Percentiles rank a stretch among this genome's conserved stretches.
These are phyloP conservation scores for Lipomyces mesembrius DNA, from an alignment of 805 yeast species.

Conservation along the genomic window DNA sequence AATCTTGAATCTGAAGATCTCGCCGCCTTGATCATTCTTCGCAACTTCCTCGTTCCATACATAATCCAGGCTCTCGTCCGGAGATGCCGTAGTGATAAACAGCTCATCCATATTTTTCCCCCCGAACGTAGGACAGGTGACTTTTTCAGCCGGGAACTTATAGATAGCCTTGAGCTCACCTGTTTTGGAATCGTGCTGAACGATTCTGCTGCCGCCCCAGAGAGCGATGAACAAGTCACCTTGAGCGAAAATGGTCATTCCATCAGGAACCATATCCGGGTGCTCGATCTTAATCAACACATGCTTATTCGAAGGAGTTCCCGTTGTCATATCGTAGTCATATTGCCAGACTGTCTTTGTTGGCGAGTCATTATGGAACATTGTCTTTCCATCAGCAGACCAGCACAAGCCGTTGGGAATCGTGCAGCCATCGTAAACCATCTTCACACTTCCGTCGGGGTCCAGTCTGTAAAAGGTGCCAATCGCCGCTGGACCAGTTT, in stretches of 20 bases:
- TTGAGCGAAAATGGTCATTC: slow-evolving; percentile 61
- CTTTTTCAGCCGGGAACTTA: slow-evolving; percentile 60
- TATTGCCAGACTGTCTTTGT: slow-evolving; percentile 55
- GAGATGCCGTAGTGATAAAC: slow-evolving; percentile 70
- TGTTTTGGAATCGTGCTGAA: slow-evolving; percentile 52
- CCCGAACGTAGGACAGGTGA: slow-evolving; percentile 73
- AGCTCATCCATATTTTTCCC: slow-evolving; percentile 62
- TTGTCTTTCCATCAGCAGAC: slow-evolving; percentile 48
- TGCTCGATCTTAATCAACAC: slow-evolving; percentile 50
- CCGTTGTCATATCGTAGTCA: slow-evolving; percentile 50
- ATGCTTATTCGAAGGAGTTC: slow-evolving; percentile 48
- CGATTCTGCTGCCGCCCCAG: slow-evolving; percentile 63
- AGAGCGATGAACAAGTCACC: slow-evolving; percentile 68
- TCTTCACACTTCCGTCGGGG: slow-evolving; percentile 42
- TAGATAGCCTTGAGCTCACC: slow-evolving; percentile 60
- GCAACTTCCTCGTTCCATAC: slow-evolving; percentile 42
- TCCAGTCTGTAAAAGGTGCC: slow-evolving; percentile 61
- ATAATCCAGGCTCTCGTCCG: slow-evolving; percentile 48
- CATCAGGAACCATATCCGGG: slow-evolving; percentile 69
- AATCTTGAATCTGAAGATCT: slow-evolving; percentile 39
- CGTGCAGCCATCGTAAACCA: slow-evolving; percentile 49
- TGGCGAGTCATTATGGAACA: slow-evolving; percentile 61
- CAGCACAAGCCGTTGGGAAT: slow-evolving; percentile 79
- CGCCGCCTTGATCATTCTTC: slow-evolving; percentile 41
- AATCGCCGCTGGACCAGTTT: slow-evolving; percentile 47